These are phyloP conservation scores for Lasiodiplodia sp. DNA, from an alignment of 2,329 filamentous ascomycete species.

Conservation along the genomic window DNA sequence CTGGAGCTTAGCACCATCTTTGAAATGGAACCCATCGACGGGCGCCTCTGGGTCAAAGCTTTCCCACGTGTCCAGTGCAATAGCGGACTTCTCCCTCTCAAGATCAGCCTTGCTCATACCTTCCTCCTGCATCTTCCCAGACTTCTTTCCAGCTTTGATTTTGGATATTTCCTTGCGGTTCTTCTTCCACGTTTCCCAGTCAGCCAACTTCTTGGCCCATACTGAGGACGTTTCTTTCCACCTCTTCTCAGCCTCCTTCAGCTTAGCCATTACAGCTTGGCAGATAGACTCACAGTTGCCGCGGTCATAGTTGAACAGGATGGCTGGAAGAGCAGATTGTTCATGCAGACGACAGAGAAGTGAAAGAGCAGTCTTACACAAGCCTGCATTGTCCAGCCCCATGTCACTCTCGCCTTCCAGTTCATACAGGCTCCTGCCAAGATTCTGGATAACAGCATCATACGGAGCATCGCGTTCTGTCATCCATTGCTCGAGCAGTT, in stretches of 20 bases:
- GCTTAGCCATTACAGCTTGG: slow-evolving; percentile 57
- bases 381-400: slow-evolving; percentile 35
- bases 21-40: slow-evolving; percentile 70
- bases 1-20: slow-evolving; percentile 66
- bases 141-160: slow-evolving; percentile 51
- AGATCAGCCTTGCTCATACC: slow-evolving; percentile 64
- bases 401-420: not conserved
- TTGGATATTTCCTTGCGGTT: slow-evolving; percentile 38
- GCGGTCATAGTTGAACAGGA: slow-evolving; percentile 81
- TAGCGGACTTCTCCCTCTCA: slow-evolving; percentile 61
- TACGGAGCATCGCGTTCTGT: slow-evolving; percentile 61
- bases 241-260: slow-evolving; percentile 61
- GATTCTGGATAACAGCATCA: slow-evolving; percentile 57
- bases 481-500: slow-evolving; percentile 67
- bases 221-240: slow-evolving; percentile 65
- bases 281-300: slow-evolving; percentile 68
- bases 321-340: slow-evolving; percentile 72
- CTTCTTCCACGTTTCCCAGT: slow-evolving; percentile 66
- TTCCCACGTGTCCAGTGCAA: slow-evolving; percentile 65
- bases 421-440: slow-evolving; percentile 31
- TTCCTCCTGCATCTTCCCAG: slow-evolving; percentile 56
- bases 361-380: slow-evolving; percentile 59
- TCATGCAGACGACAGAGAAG: slow-evolving; percentile 67
- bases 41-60: slow-evolving; percentile 72
- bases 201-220: slow-evolving; percentile 68